These are phyloP conservation scores for Calonectria pseudoreteaudii DNA, from an alignment of 2,329 filamentous ascomycete genomes.

Conservation along the genomic window DNA sequence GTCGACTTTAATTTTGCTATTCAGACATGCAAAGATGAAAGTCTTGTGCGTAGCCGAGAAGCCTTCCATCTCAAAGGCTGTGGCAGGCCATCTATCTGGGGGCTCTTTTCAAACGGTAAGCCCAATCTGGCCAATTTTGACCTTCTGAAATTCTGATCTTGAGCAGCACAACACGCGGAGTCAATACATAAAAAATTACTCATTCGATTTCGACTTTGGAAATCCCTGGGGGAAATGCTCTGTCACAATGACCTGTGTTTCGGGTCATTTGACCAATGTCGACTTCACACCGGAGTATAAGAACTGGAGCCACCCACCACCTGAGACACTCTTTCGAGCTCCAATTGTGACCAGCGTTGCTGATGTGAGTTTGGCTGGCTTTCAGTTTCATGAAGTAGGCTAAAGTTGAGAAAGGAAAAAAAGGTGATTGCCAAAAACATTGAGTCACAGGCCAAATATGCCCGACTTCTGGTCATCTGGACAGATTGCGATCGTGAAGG, in stretches of 20 bases:
- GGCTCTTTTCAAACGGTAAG: constrained; percentile 77
- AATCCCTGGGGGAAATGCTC: constrained; percentile 82
- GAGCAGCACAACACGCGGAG: constrained; percentile 75
- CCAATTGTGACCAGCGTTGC: constrained; percentile 77
- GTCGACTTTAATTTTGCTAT: neutral
- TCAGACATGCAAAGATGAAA: constrained; percentile 53
- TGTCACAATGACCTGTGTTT: constrained; percentile 94
- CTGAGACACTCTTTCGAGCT: constrained; percentile 83
- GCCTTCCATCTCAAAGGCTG: constrained; percentile 94
- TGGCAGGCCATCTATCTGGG: constrained; percentile 89
- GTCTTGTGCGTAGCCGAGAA: constrained; percentile 72
- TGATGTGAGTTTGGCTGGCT: constrained; percentile 62
- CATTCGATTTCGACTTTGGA: constrained; percentile 90
- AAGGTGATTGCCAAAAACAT: constrained; percentile 88
- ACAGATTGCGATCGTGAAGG: constrained; percentile 98
- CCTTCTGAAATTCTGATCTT: constrained; percentile 34
- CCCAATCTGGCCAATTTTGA: neutral
- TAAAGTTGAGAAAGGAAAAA: constrained; percentile 70
- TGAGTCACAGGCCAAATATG: constrained; percentile 77
- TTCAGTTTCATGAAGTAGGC: neutral
- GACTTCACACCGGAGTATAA: constrained; percentile 82
- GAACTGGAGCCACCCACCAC: constrained; percentile 85
- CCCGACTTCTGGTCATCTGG: constrained; percentile 91
- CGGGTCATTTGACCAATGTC: constrained; percentile 85
- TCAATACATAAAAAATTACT: constrained; percentile 92